Evolutionary conservation across 192 early-diverging fungal species (phyloP), one percentile per base, ranked within the genome.

Genomic region (Gamsiella multidivaricata): DNA sequence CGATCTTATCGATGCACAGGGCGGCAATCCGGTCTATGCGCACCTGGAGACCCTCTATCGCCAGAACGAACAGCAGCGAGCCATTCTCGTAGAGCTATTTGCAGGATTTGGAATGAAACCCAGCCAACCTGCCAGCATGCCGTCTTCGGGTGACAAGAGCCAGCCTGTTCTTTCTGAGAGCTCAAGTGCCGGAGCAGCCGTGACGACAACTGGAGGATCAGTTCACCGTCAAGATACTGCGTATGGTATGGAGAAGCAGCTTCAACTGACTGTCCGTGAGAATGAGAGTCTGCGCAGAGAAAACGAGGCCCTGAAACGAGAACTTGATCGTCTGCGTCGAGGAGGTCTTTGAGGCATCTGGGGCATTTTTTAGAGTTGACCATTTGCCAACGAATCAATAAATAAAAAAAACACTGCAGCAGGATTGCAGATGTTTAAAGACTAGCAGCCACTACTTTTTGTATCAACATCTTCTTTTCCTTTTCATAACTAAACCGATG

Each of bases 51-150:
- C 68, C 0, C 64, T 87, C 0, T 70, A 85, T 25, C 76, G 83
- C 20, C 86, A 87, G 43, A 87, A 82, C 28, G 86, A 87, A 28
- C 64, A 62, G 3, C 84, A 85, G 47, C 79, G 80, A 7, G 55
- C 23, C 22, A 53, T 85, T 7, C 29, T 87, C 10, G 60, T 51
- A 5, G 86, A 85, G 20, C 49, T 84, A 3, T 70, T 58, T 51
- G 33, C 39, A 32, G 67, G 59, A 31, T 33, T 72, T 29, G 69
- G 74, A 5, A 9, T 78, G 36, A 78, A 78, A 49, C 23, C 54
- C 42, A 32, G 36, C 10, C 34, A 9, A 15, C 20, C 12, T 18
- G 33, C 59, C 7, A 29, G 28, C 17, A 23, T 22, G 28, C n/a
- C 64, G 2, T 56, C 54, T 18, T 0, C 20, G 3, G 20, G 39